Conservation (phyloP, 1,284 basidiomycete species). For the Hemileia vastatrix region DNA sequence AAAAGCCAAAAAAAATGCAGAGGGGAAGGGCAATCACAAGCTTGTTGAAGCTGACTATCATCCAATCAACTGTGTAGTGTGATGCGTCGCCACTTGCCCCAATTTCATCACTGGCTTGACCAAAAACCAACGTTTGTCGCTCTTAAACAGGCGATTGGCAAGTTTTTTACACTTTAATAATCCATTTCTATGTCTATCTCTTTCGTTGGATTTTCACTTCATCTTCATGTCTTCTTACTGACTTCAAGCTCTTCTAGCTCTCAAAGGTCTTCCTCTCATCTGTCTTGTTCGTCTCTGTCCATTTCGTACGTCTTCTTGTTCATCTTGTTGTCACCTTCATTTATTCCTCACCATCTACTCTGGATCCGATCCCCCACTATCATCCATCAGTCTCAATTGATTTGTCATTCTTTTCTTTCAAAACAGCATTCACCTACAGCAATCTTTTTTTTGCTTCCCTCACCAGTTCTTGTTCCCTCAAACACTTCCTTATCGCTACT, state of each 20-base stretch:
- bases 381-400: background rate
- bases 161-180: background rate
- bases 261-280: conserved; percentile 20
- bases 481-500: conserved; percentile 14
- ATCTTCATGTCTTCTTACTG: background rate
- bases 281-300: conserved; percentile 21
- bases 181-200: background rate
- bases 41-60: background rate
- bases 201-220: background rate
- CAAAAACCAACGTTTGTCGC: conserved; percentile 14
- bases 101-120: conserved; percentile 17
- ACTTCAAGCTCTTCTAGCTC: background rate
- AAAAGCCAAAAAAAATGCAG: too few relatives aligned
- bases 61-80: background rate
- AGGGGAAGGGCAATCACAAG: too few relatives aligned
- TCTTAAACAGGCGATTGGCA: conserved; percentile 18
- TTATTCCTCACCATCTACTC: background rate
- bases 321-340: background rate
- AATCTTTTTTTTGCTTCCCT: conserved; percentile 23
- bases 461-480: conserved; percentile 13
- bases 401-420: background rate
- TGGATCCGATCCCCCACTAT: background rate
- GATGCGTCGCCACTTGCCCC: conserved; percentile 6
- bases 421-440: conserved; percentile 18
- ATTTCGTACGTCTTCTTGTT: conserved; percentile 13